Base-by-base conservation (phyloP, 371 early-diverging fungal species). In the Mucor velutinosus region DNA sequence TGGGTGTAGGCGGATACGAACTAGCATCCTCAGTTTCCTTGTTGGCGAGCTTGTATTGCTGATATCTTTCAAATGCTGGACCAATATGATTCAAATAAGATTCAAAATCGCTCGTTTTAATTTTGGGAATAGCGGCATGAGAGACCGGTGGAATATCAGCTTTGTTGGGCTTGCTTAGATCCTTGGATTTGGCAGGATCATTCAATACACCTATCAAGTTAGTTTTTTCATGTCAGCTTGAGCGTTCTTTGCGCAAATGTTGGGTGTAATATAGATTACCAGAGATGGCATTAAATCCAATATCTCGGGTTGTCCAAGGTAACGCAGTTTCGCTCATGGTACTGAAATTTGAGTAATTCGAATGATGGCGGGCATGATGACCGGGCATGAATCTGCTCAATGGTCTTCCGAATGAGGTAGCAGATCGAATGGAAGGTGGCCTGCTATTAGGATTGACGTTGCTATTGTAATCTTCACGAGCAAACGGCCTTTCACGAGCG, bases 81-180 rank as follows among this genome's bases (percentile, higher is more conserved):
- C 79, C 73, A 25, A 91, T 88, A 29, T 85, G 82, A 7, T 76
- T 80, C 23, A 93, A 66, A 60, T 93, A 93, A 30, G 69, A 75
- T 64, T 89, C 89, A 79, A 92, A 93, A 65, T 92, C 91, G 30
- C 77, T 76, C 33, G 77, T 68, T 56, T 83, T 86, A 17, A 91
- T 84, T 64, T 81, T 82, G 21, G 89, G 85, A 61, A 92, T 88
- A 35, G 87, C 76, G 11, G 88, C 88, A 45, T 86, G 87, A 5
- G 88, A 72, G 4, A 92, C 91, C 6, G 89, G 81, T 33, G 93
- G 90, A 56, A 91, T 85, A 58, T 92, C 93, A 17, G 73, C 72
- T 64, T 86, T 85, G 39, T 78, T 82, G 8, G 87, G 85, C 65
- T 81, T 84, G 25, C 72, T 53, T 8, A 77, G 37, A 3, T 79